A percentile compares a stretch with the other conserved stretches of the same genome.
phyloP scores from a whole-genome alignment of 1,284 basidiomycete genomes.

The Ganoderma meredithae region DNA sequence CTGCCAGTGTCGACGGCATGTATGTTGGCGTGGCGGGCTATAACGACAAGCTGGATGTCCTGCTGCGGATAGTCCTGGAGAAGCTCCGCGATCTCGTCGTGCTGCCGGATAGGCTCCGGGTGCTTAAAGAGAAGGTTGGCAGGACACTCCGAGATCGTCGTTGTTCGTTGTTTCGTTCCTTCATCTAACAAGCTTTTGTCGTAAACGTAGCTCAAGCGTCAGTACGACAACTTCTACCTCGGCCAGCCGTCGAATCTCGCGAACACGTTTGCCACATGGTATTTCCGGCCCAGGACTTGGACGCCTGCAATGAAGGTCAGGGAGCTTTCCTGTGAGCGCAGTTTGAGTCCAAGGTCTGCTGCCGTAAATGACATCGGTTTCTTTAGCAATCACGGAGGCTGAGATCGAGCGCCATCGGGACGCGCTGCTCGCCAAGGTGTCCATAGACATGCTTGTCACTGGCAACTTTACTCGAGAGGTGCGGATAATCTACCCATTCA shows the following conservation, averaged over 20 bases:
- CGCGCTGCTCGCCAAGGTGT: conserved; percentile 36
- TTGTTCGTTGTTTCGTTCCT: not conserved
- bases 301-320: conserved; percentile 38
- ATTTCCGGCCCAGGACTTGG: conserved; percentile 36
- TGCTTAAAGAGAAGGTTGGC: conserved; percentile 39
- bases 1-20: conserved; percentile 54
- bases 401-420: conserved; percentile 38
- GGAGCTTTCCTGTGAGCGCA: conserved; percentile 35
- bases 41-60: conserved; percentile 68
- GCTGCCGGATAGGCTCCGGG: conserved; percentile 34
- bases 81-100: conserved; percentile 33
- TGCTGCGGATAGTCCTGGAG: conserved; percentile 49
- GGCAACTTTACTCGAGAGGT: conserved; percentile 38
- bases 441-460: conserved; percentile 36
- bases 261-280: conserved; percentile 32
- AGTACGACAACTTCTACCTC: conserved; percentile 41
- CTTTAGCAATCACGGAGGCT: conserved; percentile 29
- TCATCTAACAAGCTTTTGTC: not conserved
- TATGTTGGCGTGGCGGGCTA: conserved; percentile 62
- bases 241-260: conserved; percentile 40
- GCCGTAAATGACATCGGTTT: not conserved
- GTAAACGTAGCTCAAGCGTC: conserved; percentile 32
- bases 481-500: not conserved
- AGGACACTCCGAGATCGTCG: not conserved
- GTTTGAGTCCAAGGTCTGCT: not conserved